A percentile compares a stretch with the other conserved stretches of the same genome.
Evolutionary conservation across 371 early-diverging fungal species (phyloP).

Genomic region (Mortierella sp.): DNA sequence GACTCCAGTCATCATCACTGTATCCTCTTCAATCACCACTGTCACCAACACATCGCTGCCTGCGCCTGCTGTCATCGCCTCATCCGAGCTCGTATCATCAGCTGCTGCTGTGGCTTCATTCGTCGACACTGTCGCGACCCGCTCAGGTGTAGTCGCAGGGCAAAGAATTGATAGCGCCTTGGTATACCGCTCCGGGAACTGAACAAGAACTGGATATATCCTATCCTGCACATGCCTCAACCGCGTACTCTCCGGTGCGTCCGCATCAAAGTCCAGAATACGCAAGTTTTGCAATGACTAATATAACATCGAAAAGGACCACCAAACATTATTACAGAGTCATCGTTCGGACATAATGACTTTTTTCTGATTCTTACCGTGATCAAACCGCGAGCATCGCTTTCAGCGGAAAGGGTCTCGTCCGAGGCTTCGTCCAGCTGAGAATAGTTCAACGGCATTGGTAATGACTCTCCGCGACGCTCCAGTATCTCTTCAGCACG

Average conservation of each 20-base stretch:
- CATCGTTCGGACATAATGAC: too few relatives aligned
- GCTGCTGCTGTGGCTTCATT: background rate
- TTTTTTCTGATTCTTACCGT: conserved; percentile 5
- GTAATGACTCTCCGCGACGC: background rate
- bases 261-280: conserved; percentile 9
- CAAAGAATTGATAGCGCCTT: background rate
- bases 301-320: too few relatives aligned
- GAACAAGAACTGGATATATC: background rate
- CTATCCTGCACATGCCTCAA: conserved; percentile 12
- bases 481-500: conserved; percentile 6
- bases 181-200: conserved; percentile 2
- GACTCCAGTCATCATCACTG: conserved; percentile 16
- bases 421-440: background rate
- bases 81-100: background rate
- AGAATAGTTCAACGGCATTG: background rate
- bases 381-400: conserved; percentile 13
- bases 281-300: conserved; percentile 34
- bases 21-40: background rate
- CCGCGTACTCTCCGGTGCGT: conserved; percentile 1
- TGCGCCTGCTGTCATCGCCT: background rate
- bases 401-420: background rate
- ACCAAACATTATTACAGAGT: too few relatives aligned
- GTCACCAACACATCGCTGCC: background rate
- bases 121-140: background rate
- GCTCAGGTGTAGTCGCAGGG: too few relatives aligned